These are phyloP conservation scores for Cryptococcus floricola DNA, from an alignment of 1,284 basidiomycete species.

Conservation along the genomic window DNA sequence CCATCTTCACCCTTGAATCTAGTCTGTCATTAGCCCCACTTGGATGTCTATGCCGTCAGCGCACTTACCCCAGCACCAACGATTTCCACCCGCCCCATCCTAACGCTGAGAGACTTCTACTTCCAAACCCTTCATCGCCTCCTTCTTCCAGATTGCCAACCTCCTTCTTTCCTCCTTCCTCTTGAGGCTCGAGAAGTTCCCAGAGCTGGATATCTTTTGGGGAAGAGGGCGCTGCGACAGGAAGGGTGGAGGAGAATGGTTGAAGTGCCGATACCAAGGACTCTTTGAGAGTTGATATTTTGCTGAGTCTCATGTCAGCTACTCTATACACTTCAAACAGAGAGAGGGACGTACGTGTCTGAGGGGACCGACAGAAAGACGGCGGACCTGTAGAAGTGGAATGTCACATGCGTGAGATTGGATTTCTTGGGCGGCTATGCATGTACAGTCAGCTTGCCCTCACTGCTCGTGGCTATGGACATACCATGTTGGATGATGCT, in stretches of 20 bases:
- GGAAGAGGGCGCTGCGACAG: conserved; percentile 15
- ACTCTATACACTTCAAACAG: background rate
- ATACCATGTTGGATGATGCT: conserved; percentile 10
- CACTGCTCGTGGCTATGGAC: background rate
- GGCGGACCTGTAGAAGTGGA: conserved; percentile 34
- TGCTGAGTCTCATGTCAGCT: conserved; percentile 14
- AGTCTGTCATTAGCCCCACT: background rate
- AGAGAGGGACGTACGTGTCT: conserved; percentile 28
- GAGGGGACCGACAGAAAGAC: conserved; percentile 38
- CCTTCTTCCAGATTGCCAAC: background rate
- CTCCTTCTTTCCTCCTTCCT: conserved; percentile 20
- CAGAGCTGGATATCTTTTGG: conserved; percentile 30
- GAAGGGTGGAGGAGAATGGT: conserved; percentile 11
- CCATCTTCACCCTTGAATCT: conserved; percentile 34
- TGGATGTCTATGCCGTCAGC: background rate
- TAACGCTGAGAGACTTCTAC: conserved; percentile 15
- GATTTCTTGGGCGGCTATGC: conserved; percentile 32
- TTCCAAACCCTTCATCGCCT: conserved; percentile 6
- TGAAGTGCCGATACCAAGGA: conserved; percentile 29
- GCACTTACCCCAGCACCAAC: conserved; percentile 37
- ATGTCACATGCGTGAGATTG: conserved; percentile 36
- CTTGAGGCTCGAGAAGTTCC: conserved; percentile 20
- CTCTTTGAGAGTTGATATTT: conserved; percentile 23
- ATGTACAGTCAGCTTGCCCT: conserved; percentile 1
- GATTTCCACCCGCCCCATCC: conserved; percentile 42